Base-by-base conservation (phyloP, 768 basidiomycete species). In the Pholiota microspora region DNA sequence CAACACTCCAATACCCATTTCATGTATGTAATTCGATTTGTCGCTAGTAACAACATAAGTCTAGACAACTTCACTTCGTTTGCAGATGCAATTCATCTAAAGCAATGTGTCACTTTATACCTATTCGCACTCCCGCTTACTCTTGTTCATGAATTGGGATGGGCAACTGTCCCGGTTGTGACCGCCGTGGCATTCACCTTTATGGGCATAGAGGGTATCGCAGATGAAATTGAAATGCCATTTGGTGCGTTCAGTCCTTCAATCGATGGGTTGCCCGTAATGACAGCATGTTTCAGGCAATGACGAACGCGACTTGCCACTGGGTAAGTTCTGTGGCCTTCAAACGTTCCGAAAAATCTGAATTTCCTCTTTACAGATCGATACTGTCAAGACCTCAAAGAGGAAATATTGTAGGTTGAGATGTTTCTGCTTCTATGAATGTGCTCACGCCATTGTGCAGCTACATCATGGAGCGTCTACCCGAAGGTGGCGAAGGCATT, bases 131-230 rank as follows among this genome's bases (percentile, higher is more conserved):
- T 98, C 7, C 96, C 96, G 4, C 82, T 95, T 61, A 90, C 89
- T 1, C 79, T 98, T 27, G 84, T 94, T 42, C 80, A 84, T 51
- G 87, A 93, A 44, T 76, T 95, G 61, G 86, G 86, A 29, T 94
- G 91, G 89, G 81, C 77, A 45, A 89, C 89, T 65, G 77, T 96
- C 8, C 90, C 89, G n/a, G 77, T 94, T 23, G 85, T 92, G 16
- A 93, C 92, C 18, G 82, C 89, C 12, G 87, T 94, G 25, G 85
- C 92, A 7, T 94, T 95, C 74, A 94, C 90, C 0, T 81, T 97
- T 49, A 94, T 94, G 93, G 79, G 94, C 15, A 91, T 98, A 49
- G 94, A 97, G 75, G 94, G 93, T 4, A 98, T 97, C 59, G 94
- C 95, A 0, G 88, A 95, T 56, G 86, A 93, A 69, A 93, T 96